Percentiles rank a stretch among this genome's conserved stretches.
phyloP scores from a whole-genome alignment of 2,329 filamentous ascomycete species.

The Hortaea werneckii region DNA sequence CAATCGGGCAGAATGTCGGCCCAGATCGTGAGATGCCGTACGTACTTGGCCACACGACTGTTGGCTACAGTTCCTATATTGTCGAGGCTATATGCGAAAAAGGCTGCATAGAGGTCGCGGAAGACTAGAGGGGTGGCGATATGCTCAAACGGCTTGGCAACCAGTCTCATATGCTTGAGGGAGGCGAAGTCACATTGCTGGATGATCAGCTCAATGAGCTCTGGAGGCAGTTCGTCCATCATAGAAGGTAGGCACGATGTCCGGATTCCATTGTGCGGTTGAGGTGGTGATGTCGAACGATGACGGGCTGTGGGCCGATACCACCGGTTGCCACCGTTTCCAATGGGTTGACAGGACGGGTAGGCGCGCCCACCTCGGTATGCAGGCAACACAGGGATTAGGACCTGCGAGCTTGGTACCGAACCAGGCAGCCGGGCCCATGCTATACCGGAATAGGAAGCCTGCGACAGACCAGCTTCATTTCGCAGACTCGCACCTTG shows the following conservation, averaged over 20 bases:
- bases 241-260: neutral
- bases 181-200: constrained; percentile 12
- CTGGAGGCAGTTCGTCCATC: constrained; percentile 14
- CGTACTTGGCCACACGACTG: constrained; percentile 13
- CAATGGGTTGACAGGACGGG: neutral
- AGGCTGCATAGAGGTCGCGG: constrained; percentile 15
- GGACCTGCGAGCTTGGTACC: neutral
- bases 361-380: neutral
- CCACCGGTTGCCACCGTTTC: neutral
- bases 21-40: constrained; percentile 19
- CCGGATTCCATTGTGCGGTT: neutral
- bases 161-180: constrained; percentile 14
- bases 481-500: neutral
- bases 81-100: constrained; percentile 13
- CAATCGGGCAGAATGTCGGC: constrained; percentile 17
- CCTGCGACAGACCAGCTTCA: neutral
- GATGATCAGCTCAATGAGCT: constrained; percentile 18
- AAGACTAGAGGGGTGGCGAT: constrained; percentile 15
- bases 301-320: neutral
- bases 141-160: constrained; percentile 8
- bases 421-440: neutral
- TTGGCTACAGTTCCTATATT: constrained; percentile 11
- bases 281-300: constrained; percentile 1
- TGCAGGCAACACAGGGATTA: neutral
- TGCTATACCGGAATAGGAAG: neutral